These are phyloP conservation scores for Zalaria sp. DNA, from an alignment of 2,329 filamentous ascomycete species.

Conservation along the genomic window DNA sequence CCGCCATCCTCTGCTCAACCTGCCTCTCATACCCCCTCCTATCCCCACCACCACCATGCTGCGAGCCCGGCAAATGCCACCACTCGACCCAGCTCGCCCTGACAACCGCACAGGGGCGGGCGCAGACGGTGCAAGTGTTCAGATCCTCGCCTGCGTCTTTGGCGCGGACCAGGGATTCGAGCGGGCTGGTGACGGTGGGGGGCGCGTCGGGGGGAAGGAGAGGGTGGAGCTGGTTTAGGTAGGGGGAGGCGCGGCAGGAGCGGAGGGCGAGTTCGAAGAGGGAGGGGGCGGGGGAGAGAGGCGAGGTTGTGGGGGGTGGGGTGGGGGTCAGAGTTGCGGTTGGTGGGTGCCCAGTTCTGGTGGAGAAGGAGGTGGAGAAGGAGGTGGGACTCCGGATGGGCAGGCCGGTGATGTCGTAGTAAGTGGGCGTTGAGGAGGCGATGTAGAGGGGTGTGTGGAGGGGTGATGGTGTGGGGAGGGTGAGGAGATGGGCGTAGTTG, in stretches of 20 bases:
- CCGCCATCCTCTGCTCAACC: no score
- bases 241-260: slow-evolving; percentile 11
- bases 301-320: slow-evolving; percentile 1
- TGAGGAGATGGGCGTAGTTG: slow-evolving; percentile 3
- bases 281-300: slow-evolving; percentile 13
- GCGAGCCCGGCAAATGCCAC: slow-evolving; percentile 10
- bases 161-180: slow-evolving; percentile 9
- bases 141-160: slow-evolving; percentile 13
- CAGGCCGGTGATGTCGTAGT: slow-evolving; percentile 17
- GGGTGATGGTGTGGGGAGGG: neutral
- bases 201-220: slow-evolving; percentile 9
- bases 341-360: neutral
- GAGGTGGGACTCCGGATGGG: slow-evolving; percentile 2
- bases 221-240: slow-evolving; percentile 11
- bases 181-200: slow-evolving; percentile 7
- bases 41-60: no score
- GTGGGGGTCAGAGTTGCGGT: slow-evolving; percentile 1
- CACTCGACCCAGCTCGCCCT: slow-evolving; percentile 23
- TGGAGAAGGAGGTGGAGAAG: slow-evolving; percentile 3
- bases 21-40: no score
- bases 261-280: slow-evolving; percentile 21
- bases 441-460: slow-evolving; percentile 13
- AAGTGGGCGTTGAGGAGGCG: slow-evolving; percentile 10
- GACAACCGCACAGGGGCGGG: slow-evolving; percentile 13
- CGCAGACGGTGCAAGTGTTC: slow-evolving; percentile 18